Conservation (phyloP, 2,329 filamentous ascomycete genomes). For the Pezicula rhizophila region DNA sequence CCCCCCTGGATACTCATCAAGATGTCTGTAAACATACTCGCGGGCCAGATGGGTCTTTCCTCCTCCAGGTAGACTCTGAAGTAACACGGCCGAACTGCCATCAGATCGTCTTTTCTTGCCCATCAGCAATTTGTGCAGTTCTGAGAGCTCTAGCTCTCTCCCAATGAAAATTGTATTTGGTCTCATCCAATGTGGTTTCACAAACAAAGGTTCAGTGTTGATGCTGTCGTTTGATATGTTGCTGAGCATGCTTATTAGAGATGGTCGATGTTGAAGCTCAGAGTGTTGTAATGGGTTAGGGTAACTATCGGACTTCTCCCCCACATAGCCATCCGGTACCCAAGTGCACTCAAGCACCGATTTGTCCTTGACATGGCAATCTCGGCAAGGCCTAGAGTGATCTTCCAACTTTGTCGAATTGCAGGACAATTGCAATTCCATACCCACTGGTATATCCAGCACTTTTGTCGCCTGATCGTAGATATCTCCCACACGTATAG, state of each 20-base stretch:
- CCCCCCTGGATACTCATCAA: conserved; percentile 54
- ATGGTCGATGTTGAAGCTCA: conserved; percentile 73
- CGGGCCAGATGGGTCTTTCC: conserved; percentile 66
- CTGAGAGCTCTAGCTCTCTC: conserved; percentile 49
- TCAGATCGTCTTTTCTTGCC: conserved; percentile 47
- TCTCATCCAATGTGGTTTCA: conserved; percentile 51
- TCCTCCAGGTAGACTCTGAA: conserved; percentile 58
- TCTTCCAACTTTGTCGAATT: too few species aligned
- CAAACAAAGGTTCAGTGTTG: conserved; percentile 34
- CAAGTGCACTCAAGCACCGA: too few species aligned
- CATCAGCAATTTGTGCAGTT: conserved; percentile 53
- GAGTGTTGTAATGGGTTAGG: conserved; percentile 54
- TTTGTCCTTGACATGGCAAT: too few species aligned
- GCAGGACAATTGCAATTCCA: too few species aligned
- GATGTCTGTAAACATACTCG: conserved; percentile 59
- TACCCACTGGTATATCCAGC: too few species aligned
- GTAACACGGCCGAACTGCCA: conserved; percentile 56
- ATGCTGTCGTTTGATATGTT: conserved; percentile 63
- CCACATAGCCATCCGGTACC: too few species aligned
- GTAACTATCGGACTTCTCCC: too few species aligned
- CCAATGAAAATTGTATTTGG: conserved; percentile 59
- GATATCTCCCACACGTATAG: too few species aligned
- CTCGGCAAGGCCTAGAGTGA: too few species aligned
- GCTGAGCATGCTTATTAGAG: conserved; percentile 69
- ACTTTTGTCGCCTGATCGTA: too few species aligned